A percentile compares a stretch with the other conserved stretches of the same genome.
Conservation (phyloP, 1,284 basidiomycete species). For the Ganoderma boninense region DNA sequence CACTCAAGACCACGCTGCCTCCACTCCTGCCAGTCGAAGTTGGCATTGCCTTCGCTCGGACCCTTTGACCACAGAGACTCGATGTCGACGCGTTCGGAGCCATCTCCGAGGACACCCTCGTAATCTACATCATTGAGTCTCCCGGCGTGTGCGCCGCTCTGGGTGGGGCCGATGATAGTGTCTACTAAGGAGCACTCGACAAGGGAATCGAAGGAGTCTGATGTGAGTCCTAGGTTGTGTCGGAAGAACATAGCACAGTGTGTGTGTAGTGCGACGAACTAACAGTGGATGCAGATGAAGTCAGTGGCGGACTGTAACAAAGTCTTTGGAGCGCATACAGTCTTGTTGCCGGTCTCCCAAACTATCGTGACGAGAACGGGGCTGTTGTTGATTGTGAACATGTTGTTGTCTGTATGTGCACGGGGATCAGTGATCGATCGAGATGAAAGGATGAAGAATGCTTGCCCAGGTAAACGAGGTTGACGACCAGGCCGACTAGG, state of each 20-base stretch:
- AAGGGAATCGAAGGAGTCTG: slow-evolving; percentile 18
- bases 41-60: slow-evolving; percentile 19
- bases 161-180: slow-evolving; percentile 32
- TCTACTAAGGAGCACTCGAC: slow-evolving; percentile 31
- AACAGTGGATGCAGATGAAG: neutral
- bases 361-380: slow-evolving; percentile 14
- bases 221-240: slow-evolving; percentile 20
- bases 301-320: neutral
- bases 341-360: slow-evolving; percentile 25
- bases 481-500: slow-evolving; percentile 19
- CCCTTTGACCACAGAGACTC: slow-evolving; percentile 33
- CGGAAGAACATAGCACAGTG: slow-evolving; percentile 32
- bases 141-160: slow-evolving; percentile 26
- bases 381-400: slow-evolving; percentile 14
- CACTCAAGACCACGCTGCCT: slow-evolving; percentile 28
- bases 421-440: neutral
- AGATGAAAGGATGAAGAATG: neutral
- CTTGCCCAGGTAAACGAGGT: slow-evolving; percentile 18
- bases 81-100: slow-evolving; percentile 34
- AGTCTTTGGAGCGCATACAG: slow-evolving; percentile 15
- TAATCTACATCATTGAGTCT: slow-evolving; percentile 34
- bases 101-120: slow-evolving; percentile 27
- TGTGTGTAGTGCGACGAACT: slow-evolving; percentile 33
- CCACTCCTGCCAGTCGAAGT: slow-evolving; percentile 34
- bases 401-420: slow-evolving; percentile 22